Percentiles rank a stretch among this genome's conserved stretches.
phyloP scores from a whole-genome alignment of 2,329 filamentous ascomycete species.

The Cytospora piceae region DNA sequence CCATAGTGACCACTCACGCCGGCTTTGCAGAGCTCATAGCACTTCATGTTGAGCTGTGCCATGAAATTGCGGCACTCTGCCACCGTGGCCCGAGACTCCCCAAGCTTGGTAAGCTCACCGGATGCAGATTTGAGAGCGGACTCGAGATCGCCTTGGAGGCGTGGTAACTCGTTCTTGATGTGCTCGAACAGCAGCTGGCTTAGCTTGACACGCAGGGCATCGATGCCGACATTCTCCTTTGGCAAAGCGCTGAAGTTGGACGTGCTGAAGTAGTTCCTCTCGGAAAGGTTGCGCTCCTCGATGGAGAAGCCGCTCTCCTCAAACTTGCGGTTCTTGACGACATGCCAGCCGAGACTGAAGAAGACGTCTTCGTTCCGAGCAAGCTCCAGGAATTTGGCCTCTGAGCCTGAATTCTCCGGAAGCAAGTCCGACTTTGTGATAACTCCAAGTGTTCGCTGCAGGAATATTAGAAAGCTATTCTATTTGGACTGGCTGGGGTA shows the following conservation, averaged over 20 bases:
- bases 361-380: conserved; percentile 20
- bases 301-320: conserved; percentile 37
- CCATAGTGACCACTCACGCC: conserved; percentile 15
- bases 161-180: conserved; percentile 8
- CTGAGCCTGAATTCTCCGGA: not conserved
- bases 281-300: conserved; percentile 3
- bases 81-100: not conserved
- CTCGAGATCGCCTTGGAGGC: conserved; percentile 2
- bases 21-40: conserved; percentile 7
- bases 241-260: not conserved
- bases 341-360: conserved; percentile 41
- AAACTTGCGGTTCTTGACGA: conserved; percentile 66
- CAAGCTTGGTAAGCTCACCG: not conserved
- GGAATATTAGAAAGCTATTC: not conserved
- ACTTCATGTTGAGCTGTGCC: conserved; percentile 8
- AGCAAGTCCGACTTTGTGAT: conserved; percentile 18
- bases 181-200: conserved; percentile 21
- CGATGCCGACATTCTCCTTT: conserved; percentile 7
- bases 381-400: conserved; percentile 12
- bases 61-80: conserved; percentile 9
- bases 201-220: not conserved
- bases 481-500: not conserved
- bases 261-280: not conserved
- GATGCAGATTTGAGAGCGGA: not conserved
- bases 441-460: not conserved